Base-by-base conservation (phyloP, 1,139 yeast species). In the Suhomyces bokatorum region DNA sequence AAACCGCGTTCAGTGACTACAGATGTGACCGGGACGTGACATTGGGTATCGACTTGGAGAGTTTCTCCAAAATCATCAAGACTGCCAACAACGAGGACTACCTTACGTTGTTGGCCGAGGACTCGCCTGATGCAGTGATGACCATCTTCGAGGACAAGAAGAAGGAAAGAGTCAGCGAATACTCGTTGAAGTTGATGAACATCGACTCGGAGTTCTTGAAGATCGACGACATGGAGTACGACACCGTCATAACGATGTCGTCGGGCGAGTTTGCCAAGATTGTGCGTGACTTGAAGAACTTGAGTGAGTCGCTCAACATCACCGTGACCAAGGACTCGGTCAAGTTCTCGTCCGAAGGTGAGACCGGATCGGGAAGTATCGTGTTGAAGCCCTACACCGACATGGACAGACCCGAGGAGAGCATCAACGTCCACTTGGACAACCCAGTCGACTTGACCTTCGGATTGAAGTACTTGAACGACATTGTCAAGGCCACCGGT, bases 11-110 rank as follows among this genome's bases (percentile, higher is more conserved):
- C 73, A 77, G 82, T 49, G 93, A 87, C 56, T 93, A 87, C 75
- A 84, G 99, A 77, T 91, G 98, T 68, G 99, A 93, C 70, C 85
- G 96, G 63, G 90, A 88, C 57, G 79, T 91, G 58, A 89, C 97
- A 10, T 79, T 93, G 53, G 99, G 99, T 56, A 78, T 93, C 61
- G 97, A 93, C 66, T 77, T 93, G 60, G 87, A 84, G 51, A 85
- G 96, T 16, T 77, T 95, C 54, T 77, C 90, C 56, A 93, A 93
- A 66, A 87, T 95, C 51, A 81, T 93, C 62, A 87, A 83, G 64
- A 87, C 96, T 71, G 98, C 97, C 66, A 85, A 86, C 69, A 87
- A 87, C 63, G 87, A 89, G 46, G 99, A 95, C 64, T 83, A 83
- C 59, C 77, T 93, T 58, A 89, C 97, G 28, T 70, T 93, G 52